These are phyloP conservation scores for Penicillium digitatum DNA, from an alignment of 2,329 filamentous ascomycete genomes.

Conservation along the genomic window DNA sequence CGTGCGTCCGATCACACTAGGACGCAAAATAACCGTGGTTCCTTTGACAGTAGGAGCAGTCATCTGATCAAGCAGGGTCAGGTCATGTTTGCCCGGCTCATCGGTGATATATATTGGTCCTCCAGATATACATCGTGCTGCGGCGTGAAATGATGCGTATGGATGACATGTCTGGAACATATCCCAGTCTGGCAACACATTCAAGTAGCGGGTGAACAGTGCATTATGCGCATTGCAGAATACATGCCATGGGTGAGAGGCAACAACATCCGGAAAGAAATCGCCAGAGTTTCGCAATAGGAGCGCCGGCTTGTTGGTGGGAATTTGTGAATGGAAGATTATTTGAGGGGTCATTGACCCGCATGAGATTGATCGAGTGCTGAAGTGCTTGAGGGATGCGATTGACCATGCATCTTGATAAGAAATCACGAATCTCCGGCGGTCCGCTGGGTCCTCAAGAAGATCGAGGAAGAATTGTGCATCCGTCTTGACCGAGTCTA, in stretches of 20 bases:
- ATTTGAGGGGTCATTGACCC: constrained; percentile 89
- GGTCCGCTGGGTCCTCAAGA: constrained; percentile 62
- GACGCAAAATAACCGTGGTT: constrained; percentile 75
- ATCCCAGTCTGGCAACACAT: constrained; percentile 80
- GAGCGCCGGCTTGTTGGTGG: constrained; percentile 67
- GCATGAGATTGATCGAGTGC: constrained; percentile 77
- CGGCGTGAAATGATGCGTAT: constrained; percentile 81
- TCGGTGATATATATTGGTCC: constrained; percentile 96
- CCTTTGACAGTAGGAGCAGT: constrained; percentile 68
- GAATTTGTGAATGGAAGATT: constrained; percentile 78
- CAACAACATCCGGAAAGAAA: constrained; percentile 79
- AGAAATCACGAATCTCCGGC: constrained; percentile 65
- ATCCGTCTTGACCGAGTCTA: constrained; percentile 90
- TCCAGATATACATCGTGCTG: constrained; percentile 81
- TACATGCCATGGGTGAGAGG: constrained; percentile 88
- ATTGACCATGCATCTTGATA: constrained; percentile 87
- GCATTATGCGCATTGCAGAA: constrained; percentile 91
- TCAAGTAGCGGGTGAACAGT: constrained; percentile 76
- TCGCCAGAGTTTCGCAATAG: constrained; percentile 81
- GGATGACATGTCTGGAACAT: constrained; percentile 67
- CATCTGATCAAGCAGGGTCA: constrained; percentile 73
- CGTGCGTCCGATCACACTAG: constrained; percentile 68
- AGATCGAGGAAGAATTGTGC: constrained; percentile 86
- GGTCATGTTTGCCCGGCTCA: constrained; percentile 73
- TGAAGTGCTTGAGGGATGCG: constrained; percentile 72